Evolutionary conservation across 371 early-diverging fungal genomes (phyloP).

Genomic region (Rhizopus stolonifer): DNA sequence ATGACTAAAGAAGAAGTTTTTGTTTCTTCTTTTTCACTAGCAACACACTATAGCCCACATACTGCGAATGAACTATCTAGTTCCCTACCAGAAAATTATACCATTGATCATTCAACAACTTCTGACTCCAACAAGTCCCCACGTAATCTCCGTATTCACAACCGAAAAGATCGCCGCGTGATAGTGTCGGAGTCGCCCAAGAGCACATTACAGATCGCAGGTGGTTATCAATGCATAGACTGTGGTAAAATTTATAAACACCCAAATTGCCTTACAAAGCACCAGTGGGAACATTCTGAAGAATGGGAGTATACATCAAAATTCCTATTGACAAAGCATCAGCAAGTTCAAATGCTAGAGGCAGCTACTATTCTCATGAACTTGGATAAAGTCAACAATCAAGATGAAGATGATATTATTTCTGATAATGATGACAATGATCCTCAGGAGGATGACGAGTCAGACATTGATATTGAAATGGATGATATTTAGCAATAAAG

Average conservation of each 20-base stretch:
- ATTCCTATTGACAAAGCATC: slow-evolving; percentile 66
- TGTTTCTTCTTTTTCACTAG: slow-evolving; percentile 1
- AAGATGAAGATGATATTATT: not conserved
- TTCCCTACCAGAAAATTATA: slow-evolving; percentile 42
- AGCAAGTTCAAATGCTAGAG: slow-evolving; percentile 73
- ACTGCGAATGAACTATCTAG: slow-evolving; percentile 18
- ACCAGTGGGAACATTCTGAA: slow-evolving; percentile 70
- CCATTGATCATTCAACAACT: slow-evolving; percentile 29
- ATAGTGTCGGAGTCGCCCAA: too few relatives aligned
- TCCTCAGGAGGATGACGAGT: not conserved
- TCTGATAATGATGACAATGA: not conserved
- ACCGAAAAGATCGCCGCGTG: slow-evolving; percentile 2
- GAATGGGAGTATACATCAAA: slow-evolving; percentile 64
- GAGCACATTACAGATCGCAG: not conserved
- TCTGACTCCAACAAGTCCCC: slow-evolving; percentile 11
- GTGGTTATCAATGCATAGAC: slow-evolving; percentile 48
- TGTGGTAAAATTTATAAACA: slow-evolving; percentile 73
- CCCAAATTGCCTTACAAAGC: slow-evolving; percentile 63
- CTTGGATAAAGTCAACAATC: too few relatives aligned
- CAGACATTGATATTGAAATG: slow-evolving; percentile 1
- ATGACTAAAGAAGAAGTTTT: slow-evolving; percentile 1
- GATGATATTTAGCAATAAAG: not conserved
- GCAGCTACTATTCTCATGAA: slow-evolving; percentile 67
- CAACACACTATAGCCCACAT: not conserved
- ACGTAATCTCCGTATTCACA: slow-evolving; percentile 19